Base-by-base conservation (phyloP, 257 asterid genomes). In the Solanum chiquidenum region DNA sequence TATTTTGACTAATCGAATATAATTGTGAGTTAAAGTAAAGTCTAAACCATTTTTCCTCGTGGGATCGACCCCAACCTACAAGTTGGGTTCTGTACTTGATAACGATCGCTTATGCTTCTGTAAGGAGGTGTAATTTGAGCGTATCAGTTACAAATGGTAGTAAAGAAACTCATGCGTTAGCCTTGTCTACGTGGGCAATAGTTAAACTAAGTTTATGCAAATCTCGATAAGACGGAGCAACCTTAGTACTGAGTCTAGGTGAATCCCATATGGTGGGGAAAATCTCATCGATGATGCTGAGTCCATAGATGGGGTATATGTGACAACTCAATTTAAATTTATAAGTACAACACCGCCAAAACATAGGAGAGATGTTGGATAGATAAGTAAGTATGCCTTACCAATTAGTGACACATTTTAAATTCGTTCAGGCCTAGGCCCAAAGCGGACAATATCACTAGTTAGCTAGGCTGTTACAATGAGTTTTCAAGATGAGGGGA, bases 401-500 rank as follows among this genome's bases (percentile, higher is more conserved):
- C n/a, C 9, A 55, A 55, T 55, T 55, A 55, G 4, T 55, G 64
- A 55, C 64, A 55, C 4, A 18, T 6, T 55, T 6, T 55, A 18
- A 18, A 6, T 18, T 18, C 1, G n/a, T 55, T n/a, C 1, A 1
- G 9, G 10, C 64, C n/a, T 55, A 18, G 9, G 23, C 10, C n/a
- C 4, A 55, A 55, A 55, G n/a, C 1, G n/a, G 3, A 55, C 9
- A 6, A 55, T 55, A 55, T 55, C 4, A 18, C n/a, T 55, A 20
- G 23, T 16, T 6, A 1, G 9, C 10, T 16, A 18, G n/a, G n/a
- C 3, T 4, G 1, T 18, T 55, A 18, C n/a, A 55, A 18, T 0
- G 10, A 3, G 10, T 6, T 55, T 55, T 55, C 4, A 55, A 55
- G 64, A 55, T 55, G 64, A 55, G 10, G n/a, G n/a, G 10, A 6